Evolutionary conservation across 176 grass and related monocot genomes (phyloP).

Genomic region (Eragrostis curvula): DNA sequence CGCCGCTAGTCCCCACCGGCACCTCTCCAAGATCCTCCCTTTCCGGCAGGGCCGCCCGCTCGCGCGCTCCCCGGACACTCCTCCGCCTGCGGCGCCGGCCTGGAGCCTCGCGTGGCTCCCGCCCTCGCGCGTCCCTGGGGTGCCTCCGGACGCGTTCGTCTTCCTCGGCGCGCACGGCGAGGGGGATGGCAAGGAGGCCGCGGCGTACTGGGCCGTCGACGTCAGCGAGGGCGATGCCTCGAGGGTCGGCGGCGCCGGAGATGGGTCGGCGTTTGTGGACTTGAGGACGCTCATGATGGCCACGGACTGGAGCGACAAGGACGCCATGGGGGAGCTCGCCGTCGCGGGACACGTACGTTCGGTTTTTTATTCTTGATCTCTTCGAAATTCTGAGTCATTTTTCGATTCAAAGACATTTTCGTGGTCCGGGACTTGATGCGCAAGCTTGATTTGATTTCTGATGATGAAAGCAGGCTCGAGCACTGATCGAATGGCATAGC

Average conservation of each 20-base stretch:
- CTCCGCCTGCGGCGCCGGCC: constrained; percentile 18
- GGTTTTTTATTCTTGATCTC: not conserved
- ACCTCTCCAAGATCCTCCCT: constrained; percentile 64
- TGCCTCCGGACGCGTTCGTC: constrained; percentile 59
- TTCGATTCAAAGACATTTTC: not conserved
- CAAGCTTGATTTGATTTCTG: constrained; percentile 3
- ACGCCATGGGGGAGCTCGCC: constrained; percentile 76
- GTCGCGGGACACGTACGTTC: constrained; percentile 74
- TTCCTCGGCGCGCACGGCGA: constrained; percentile 65
- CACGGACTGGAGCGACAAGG: constrained; percentile 74
- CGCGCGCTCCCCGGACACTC: constrained; percentile 49
- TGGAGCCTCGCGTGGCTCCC: constrained; percentile 81
- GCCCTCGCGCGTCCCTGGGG: constrained; percentile 45
- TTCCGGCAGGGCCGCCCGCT: constrained; percentile 80
- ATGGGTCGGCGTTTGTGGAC: constrained; percentile 74
- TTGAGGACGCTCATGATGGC: constrained; percentile 93
- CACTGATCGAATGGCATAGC: constrained; percentile 86
- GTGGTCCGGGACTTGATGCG: not conserved
- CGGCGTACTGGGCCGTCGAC: constrained; percentile 81
- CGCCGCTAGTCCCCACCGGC: not conserved
- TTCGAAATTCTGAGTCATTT: not conserved
- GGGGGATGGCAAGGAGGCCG: constrained; percentile 41
- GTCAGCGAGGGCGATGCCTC: constrained; percentile 35
- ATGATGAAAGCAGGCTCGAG: constrained; percentile 60
- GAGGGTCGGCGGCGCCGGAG: constrained; percentile 36